Percentiles rank a stretch among this genome's conserved stretches.
Evolutionary conservation across 768 basidiomycete species (phyloP).

Genomic region (Psilocybe cyanescens): DNA sequence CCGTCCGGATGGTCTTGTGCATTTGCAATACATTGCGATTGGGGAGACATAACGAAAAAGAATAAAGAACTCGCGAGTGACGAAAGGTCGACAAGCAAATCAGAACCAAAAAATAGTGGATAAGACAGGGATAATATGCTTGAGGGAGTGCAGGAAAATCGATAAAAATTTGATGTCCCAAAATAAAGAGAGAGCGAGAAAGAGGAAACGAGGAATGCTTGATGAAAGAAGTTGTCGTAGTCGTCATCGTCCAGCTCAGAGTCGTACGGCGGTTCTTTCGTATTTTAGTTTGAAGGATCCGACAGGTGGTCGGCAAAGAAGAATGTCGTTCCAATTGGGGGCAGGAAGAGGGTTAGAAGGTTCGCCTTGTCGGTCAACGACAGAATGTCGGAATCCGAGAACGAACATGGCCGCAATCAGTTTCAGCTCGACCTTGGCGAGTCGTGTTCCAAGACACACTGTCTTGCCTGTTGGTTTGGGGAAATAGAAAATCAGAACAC

Average conservation of each 20-base stretch:
- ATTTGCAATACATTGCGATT: conserved; percentile 15
- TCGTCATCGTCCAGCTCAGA: conserved; percentile 28
- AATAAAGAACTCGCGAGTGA: conserved; percentile 14
- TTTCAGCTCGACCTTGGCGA: conserved; percentile 77
- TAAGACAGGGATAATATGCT: conserved; percentile 4
- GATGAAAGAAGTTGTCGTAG: background rate
- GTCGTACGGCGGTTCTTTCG: conserved; percentile 36
- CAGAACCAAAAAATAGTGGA: conserved; percentile 4
- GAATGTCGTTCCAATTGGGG: conserved; percentile 82
- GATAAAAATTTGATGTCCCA: background rate
- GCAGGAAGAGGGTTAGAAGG: conserved; percentile 42
- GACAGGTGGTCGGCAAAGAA: conserved; percentile 64
- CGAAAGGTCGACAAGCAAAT: conserved; percentile 13
- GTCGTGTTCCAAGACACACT: conserved; percentile 71
- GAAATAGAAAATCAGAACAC: background rate
- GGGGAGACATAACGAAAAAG: conserved; percentile 11
- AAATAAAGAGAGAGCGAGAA: background rate
- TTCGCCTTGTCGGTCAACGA: conserved; percentile 58
- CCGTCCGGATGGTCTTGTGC: conserved; percentile 9
- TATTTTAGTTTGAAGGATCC: conserved; percentile 60
- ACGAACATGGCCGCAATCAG: conserved; percentile 70
- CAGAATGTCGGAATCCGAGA: conserved; percentile 60
- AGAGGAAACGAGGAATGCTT: background rate
- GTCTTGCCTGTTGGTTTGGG: conserved; percentile 56
- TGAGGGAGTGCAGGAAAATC: conserved; percentile 2